phyloP scores from a whole-genome alignment of 2,329 filamentous ascomycete genomes.

The Xylariales sp. region DNA sequence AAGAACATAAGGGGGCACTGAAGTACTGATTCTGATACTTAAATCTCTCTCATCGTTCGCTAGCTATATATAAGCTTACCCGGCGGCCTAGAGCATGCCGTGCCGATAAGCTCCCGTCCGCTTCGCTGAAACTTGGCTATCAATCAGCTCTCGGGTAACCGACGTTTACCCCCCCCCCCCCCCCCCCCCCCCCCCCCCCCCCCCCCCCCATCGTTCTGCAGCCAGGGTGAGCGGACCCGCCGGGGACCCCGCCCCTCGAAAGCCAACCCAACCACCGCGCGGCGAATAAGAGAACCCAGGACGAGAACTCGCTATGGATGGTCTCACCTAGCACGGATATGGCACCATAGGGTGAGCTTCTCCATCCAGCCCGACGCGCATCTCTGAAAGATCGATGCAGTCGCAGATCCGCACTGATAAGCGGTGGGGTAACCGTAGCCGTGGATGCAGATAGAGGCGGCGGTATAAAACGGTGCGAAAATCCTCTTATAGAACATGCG shows the following conservation, averaged over 20 bases:
- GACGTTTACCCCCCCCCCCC: background rate
- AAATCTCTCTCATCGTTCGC: background rate
- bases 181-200: too few relatives aligned
- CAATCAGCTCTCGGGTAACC: too few relatives aligned
- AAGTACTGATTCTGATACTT: background rate
- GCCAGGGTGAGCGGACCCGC: background rate
- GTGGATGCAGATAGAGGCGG: conserved; percentile 5
- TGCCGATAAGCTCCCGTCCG: too few relatives aligned
- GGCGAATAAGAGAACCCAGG: conserved; percentile 2
- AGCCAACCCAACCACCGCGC: background rate
- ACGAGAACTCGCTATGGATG: conserved; percentile 4
- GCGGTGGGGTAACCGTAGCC: conserved; percentile 29
- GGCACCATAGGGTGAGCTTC: conserved; percentile 23
- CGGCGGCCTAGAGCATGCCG: too few relatives aligned
- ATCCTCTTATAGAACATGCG: background rate
- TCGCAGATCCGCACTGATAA: conserved; percentile 33
- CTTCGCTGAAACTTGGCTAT: background rate
- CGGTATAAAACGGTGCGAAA: conserved; percentile 10
- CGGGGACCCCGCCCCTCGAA: background rate
- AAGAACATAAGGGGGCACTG: background rate
- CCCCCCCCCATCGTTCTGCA: background rate
- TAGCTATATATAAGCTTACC: background rate
- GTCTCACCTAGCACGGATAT: conserved; percentile 22
- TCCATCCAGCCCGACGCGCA: conserved; percentile 9
- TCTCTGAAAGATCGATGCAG: conserved; percentile 20